Base-by-base conservation (phyloP, 306 rosid genomes). In the Bauhinia variegata region DNA sequence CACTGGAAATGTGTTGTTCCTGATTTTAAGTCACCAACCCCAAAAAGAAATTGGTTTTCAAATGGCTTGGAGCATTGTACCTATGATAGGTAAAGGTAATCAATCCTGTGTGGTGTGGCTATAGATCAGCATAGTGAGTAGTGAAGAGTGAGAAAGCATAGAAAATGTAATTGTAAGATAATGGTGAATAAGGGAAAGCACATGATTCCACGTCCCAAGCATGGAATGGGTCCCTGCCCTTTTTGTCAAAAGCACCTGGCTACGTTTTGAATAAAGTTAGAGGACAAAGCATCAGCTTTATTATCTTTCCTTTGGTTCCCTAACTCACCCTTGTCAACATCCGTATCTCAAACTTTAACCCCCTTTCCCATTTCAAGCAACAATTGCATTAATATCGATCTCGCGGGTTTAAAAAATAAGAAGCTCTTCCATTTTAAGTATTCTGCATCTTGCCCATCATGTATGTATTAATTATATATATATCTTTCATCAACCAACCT, bases 141-240 rank as follows among this genome's bases (percentile, higher is more conserved):
- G n/a, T n/a, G n/a, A n/a, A n/a, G n/a, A n/a, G n/a, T n/a, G n/a
- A n/a, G n/a, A n/a, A n/a, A 28, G 14, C 34, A 60, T 53, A 41
- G 47, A 11, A 31, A 55, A 23, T 23, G 28, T 23, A 23, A 23
- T 23, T 11, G 64, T 60, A 52, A 77, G 66, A 15, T 59, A 54
- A 72, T 78, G 37, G 79, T 39, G 14, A 9, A 23, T 23, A 23
- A 23, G 66, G 76, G 28, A 79, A 77, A 69, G 89, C 82, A 88
- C 91, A 77, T 67, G 96, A 88, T 88, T 79, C 91, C 50, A 38
- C 59, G n/a, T n/a, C n/a, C n/a, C n/a, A n/a, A n/a, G n/a, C n/a
- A n/a, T n/a, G 89, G 68, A n/a, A n/a, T n/a, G n/a, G n/a, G n/a
- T 46, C 68, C 82, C 76, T 19, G 36, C 76, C 77, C 28, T 56